Base-by-base conservation (phyloP, 768 basidiomycete genomes). In the Rhodotorula sphaerocarpa region DNA sequence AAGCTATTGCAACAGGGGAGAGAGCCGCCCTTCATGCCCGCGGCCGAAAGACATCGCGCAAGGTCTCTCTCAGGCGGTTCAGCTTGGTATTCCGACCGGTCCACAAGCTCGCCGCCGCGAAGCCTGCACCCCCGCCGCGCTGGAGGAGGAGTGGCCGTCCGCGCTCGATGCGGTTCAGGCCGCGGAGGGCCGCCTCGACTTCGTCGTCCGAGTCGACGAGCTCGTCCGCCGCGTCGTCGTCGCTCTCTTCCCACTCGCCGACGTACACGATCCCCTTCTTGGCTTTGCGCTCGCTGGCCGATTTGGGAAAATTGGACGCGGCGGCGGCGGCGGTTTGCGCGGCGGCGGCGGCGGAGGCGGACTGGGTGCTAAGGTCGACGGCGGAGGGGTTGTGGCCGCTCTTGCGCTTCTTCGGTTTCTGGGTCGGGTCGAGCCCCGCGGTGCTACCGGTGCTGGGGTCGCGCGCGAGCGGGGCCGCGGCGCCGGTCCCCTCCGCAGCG, bases 131-230 rank as follows among this genome's bases (percentile, higher is more conserved):
- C 0, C 84, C 81, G 3, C 87, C 88, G 23, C 89, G 76, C 16
- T 86, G 85, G 7, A 81, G 76, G 7, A 81, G 84, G 12, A 61
- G 44, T 28, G 59, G 57, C 2, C 53, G 21, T 12, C 52, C 55
- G 20, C 18, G 45, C n/a, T 33, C 52, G 28, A 42, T 39, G 28
- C 58, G 28, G 21, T 36, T 25, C 11, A 63, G 12, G 4, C 82
- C 82, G 58, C 78, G 79, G 33, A 86, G 80, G 30, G 90, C 78
- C 20, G 82, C 81, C 55, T 91, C 89, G 51, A 90, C 78, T 75
- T 91, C 89, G 15, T 83, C 84, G 70, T 90, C 88, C 7, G 88
- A 90, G 73, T 90, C 88, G 66, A 90, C 66, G 60, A 60, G 44
- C 50, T 54, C 67, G 36, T 65, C 71, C 30, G 43, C 61, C 28